These are phyloP conservation scores for Lactarius hengduanensis DNA, from an alignment of 768 basidiomycete genomes.

Conservation along the genomic window DNA sequence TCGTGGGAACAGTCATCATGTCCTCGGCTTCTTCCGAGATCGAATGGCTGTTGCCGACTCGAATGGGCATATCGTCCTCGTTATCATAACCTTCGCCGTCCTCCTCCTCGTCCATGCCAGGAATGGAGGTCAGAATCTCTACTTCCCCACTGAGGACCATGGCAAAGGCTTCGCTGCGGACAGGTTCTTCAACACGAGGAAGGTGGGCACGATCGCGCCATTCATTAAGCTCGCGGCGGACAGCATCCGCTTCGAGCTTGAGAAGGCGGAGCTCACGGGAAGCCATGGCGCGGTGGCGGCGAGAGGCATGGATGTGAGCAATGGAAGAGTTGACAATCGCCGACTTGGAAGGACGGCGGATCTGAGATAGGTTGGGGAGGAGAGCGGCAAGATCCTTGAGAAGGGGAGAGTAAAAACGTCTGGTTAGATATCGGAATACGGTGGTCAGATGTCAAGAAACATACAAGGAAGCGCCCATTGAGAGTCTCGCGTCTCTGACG, in stretches of 20 bases:
- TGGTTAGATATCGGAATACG: constrained; percentile 10
- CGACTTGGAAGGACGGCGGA: constrained; percentile 93
- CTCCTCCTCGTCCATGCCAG: constrained; percentile 56
- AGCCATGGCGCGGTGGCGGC: constrained; percentile 78
- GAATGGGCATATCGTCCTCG: constrained; percentile 34
- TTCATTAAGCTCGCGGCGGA: constrained; percentile 89
- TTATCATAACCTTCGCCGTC: constrained; percentile 50
- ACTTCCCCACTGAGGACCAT: constrained; percentile 71
- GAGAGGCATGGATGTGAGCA: constrained; percentile 79
- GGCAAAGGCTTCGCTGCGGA: constrained; percentile 67
- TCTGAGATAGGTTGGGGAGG: constrained; percentile 86
- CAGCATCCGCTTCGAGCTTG: constrained; percentile 79
- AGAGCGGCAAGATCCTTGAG: constrained; percentile 86
- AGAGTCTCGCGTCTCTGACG: constrained; percentile 89
- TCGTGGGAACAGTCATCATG: constrained; percentile 37
- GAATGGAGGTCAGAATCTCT: constrained; percentile 53
- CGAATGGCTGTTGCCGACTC: constrained; percentile 28
- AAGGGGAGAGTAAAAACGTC: no score
- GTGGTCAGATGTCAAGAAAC: constrained; percentile 32
- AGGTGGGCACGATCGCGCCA: constrained; percentile 81
- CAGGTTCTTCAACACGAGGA: constrained; percentile 68
- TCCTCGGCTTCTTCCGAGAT: constrained; percentile 30
- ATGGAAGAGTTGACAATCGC: constrained; percentile 97
- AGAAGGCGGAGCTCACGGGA: constrained; percentile 77
- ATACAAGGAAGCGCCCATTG: constrained; percentile 86